A percentile compares a stretch with the other conserved stretches of the same genome.
Conservation (phyloP, 2,329 filamentous ascomycete species). For the Emericellopsis cladophorae region DNA sequence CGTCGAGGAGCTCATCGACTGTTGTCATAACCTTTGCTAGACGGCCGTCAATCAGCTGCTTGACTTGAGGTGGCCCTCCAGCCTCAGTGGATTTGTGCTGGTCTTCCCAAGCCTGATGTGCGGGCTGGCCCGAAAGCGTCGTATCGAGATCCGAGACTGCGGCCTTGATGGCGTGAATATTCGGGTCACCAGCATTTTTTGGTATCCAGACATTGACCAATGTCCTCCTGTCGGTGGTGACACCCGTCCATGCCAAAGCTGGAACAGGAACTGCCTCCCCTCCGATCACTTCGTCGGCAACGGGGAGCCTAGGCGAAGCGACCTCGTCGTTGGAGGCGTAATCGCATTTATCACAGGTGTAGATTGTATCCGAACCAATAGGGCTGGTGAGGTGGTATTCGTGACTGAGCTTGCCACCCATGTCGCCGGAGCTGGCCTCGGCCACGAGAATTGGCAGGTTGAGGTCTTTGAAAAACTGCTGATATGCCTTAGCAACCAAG, state of each 20-base stretch:
- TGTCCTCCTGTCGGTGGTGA: slow-evolving; percentile 53
- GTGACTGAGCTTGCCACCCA: slow-evolving; percentile 86
- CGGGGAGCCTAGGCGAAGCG: slow-evolving; percentile 22
- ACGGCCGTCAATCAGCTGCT: too few relatives aligned
- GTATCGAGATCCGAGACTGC: slow-evolving; percentile 57
- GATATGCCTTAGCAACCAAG: slow-evolving; percentile 62
- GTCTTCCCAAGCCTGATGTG: background rate
- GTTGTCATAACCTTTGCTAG: background rate
- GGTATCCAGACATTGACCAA: slow-evolving; percentile 58
- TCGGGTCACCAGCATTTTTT: slow-evolving; percentile 20
- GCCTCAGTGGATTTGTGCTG: background rate
- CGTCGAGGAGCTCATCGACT: background rate
- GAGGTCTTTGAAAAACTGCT: slow-evolving; percentile 66
- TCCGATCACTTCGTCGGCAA: background rate
- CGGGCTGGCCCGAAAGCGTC: background rate
- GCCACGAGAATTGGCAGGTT: slow-evolving; percentile 76
- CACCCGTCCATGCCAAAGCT: slow-evolving; percentile 38
- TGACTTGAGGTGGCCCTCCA: too few relatives aligned
- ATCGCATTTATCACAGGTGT: slow-evolving; percentile 60
- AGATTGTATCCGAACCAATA: slow-evolving; percentile 75
- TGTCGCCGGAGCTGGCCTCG: slow-evolving; percentile 86
- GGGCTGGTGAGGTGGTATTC: slow-evolving; percentile 79
- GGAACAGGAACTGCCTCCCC: slow-evolving; percentile 10
- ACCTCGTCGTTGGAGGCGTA: slow-evolving; percentile 84
- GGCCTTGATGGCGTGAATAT: slow-evolving; percentile 49